Percentiles rank a stretch among this genome's conserved stretches.
Evolutionary conservation across 805 yeast species (phyloP).

Genomic region (Saccharomyces eubayanus): DNA sequence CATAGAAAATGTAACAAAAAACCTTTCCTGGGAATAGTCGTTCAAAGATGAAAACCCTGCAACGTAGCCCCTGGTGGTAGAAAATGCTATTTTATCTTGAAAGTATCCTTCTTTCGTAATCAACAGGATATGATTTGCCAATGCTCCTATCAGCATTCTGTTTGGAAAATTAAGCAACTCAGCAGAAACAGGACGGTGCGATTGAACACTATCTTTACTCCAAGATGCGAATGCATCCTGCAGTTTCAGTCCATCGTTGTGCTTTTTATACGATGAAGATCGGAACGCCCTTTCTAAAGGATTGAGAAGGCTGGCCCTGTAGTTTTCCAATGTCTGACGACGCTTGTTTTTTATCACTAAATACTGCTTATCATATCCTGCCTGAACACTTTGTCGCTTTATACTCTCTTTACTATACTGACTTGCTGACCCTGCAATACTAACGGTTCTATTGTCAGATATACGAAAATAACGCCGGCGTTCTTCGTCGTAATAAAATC

Average conservation of each 20-base stretch:
- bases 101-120: not conserved
- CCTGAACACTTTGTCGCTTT: conserved; percentile 7
- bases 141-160: not conserved
- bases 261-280: not conserved
- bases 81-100: not conserved
- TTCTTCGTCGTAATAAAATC: conserved; percentile 22
- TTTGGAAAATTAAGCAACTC: not conserved
- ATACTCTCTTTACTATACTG: not conserved
- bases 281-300: conserved; percentile 6
- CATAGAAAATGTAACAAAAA: not conserved
- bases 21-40: not conserved
- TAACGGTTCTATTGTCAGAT: conserved; percentile 1
- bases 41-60: not conserved
- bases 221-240: not conserved
- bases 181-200: not conserved
- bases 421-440: not conserved
- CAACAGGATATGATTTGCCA: not conserved
- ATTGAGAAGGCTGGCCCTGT: conserved; percentile 1
- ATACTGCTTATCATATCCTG: not conserved
- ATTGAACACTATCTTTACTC: not conserved
- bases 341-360: conserved; percentile 1
- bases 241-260: not conserved
- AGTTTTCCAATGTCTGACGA: not conserved
- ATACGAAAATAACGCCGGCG: conserved; percentile 21
- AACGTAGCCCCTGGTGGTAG: not conserved